phyloP scores from a whole-genome alignment of 257 asterid genomes.

The Ballota nigra region DNA sequence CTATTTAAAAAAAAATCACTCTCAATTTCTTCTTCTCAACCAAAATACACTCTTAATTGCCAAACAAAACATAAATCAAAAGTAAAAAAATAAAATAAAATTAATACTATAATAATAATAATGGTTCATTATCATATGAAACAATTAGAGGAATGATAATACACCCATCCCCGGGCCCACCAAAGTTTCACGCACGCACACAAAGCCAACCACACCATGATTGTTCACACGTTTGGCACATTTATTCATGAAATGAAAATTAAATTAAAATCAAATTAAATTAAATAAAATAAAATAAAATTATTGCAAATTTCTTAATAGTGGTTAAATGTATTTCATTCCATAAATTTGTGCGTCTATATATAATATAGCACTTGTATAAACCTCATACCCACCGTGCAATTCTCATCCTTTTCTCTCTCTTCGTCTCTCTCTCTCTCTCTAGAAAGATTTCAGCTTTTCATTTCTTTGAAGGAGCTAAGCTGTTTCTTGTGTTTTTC shows the following conservation, averaged over 20 bases:
- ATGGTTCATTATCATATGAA: slow-evolving; percentile 22
- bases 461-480: slow-evolving; percentile 13
- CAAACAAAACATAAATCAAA: slow-evolving; percentile 13
- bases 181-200: slow-evolving; percentile 40
- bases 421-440: slow-evolving; percentile 28
- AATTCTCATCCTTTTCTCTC: slow-evolving; percentile 32
- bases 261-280: neutral
- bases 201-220: slow-evolving; percentile 36
- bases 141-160: slow-evolving; percentile 35
- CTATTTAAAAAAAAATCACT: too few relatives aligned
- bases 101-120: slow-evolving; percentile 4
- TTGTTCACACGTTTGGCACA: slow-evolving; percentile 68
- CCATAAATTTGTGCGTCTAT: slow-evolving; percentile 31
- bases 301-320: neutral
- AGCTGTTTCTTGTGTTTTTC: slow-evolving; percentile 12
- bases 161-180: slow-evolving; percentile 50
- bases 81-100: neutral
- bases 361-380: slow-evolving; percentile 35
- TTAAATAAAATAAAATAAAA: too few relatives aligned
- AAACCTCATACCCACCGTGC: slow-evolving; percentile 44
- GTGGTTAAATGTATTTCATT: slow-evolving; percentile 5
- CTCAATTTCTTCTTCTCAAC: too few relatives aligned
- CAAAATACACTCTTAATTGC: neutral
- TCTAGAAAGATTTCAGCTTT: slow-evolving; percentile 26
- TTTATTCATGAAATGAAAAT: slow-evolving; percentile 27